Base-by-base conservation (phyloP, 2,329 filamentous ascomycete genomes). In the Colletotrichum destructivum region DNA sequence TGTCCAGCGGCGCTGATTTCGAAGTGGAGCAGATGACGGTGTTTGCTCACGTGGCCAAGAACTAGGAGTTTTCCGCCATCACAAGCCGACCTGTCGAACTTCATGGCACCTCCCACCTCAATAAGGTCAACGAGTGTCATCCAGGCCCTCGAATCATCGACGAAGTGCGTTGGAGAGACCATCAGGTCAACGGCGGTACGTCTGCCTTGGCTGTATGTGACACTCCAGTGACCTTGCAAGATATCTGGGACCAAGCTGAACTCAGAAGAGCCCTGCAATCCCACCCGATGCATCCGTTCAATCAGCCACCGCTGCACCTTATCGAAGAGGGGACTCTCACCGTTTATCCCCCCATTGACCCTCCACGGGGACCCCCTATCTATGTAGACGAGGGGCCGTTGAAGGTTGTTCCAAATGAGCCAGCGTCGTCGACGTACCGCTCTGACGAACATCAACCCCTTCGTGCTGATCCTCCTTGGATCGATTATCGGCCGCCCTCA, bases 21-120 rank as follows among this genome's bases (percentile, higher is more conserved):
- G 94, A 96, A 79, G 84, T 95, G 73, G 95, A 98, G 83, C 92
- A 92, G 76, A 87, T 95, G 69, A 94, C 90, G 1, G 86, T 96
- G 38, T 93, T 93, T 81, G 88, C 92, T 72, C 92, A 96, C 81
- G 82, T 97, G 76, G 81, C 90, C 80, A 88, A 83, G 81, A 79
- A 79, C 62, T 87, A 79, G 76, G 42, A 69, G 69, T 55, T 31
- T 63, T 23, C 40, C 35, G 42, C 44, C 59, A 63, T 23, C 46
- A 42, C 54, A 31, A 52, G 12, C 40, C 47, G 63, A 57, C 21
- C 59, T 38, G 49, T 31, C 46, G n/a, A 23, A 35, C 18, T 35
- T 61, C 26, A 16, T 35, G 31, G 31, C 42, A 26, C 15, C 18
- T n/a, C 13, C 2, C 38, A 26, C n/a, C 31, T 8, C 9, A 38